A percentile compares a stretch with the other conserved stretches of the same genome.
phyloP scores from a whole-genome alignment of 805 yeast species.

The Yarrowia sp. region DNA sequence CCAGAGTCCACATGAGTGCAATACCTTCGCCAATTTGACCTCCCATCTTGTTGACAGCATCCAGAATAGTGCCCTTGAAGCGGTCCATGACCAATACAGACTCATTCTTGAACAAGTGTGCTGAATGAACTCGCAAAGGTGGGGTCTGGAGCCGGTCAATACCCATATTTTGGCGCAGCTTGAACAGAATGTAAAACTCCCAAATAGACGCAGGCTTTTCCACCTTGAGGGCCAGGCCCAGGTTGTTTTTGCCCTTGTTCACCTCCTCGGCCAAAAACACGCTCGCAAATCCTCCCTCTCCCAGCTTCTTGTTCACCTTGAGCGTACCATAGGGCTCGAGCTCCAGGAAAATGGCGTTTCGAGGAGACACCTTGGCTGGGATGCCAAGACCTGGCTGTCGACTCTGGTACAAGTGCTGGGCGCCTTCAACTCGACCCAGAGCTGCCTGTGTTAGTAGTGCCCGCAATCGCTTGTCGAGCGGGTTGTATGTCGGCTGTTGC shows the following conservation, averaged over 20 bases:
- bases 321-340: constrained; percentile 13
- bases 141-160: not conserved
- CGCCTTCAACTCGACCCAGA: constrained; percentile 4
- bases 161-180: constrained; percentile 44
- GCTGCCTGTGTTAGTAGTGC: constrained; percentile 25
- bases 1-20: constrained; percentile 60
- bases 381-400: constrained; percentile 5
- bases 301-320: constrained; percentile 54
- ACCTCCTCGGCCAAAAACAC: constrained; percentile 64
- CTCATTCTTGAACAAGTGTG: constrained; percentile 63
- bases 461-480: constrained; percentile 24
- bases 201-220: constrained; percentile 66
- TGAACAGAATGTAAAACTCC: constrained; percentile 75
- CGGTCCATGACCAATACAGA: constrained; percentile 62
- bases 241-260: constrained; percentile 48
- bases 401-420: constrained; percentile 4
- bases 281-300: constrained; percentile 77
- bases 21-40: constrained; percentile 54
- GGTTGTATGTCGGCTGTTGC: constrained; percentile 15
- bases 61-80: constrained; percentile 70
- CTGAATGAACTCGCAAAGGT: constrained; percentile 38
- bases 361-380: constrained; percentile 16
- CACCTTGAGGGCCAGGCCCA: constrained; percentile 63
- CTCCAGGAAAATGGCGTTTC: not conserved
- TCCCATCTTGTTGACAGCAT: constrained; percentile 55